Base-by-base conservation (phyloP, 2,329 filamentous ascomycete species). In the Fusarium oligoseptatum region DNA sequence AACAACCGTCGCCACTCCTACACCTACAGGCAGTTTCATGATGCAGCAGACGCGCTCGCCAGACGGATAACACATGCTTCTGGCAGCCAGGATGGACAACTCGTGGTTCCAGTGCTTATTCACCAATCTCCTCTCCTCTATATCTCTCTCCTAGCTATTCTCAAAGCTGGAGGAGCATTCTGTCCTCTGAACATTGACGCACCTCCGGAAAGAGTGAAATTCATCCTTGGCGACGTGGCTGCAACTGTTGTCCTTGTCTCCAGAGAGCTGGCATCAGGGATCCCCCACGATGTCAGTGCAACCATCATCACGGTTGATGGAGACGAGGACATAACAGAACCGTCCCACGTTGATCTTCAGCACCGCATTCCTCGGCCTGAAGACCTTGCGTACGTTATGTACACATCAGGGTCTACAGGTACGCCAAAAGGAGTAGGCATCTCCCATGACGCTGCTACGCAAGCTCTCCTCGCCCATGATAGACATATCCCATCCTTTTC, bases 361-460 rank as follows among this genome's bases (percentile, higher is more conserved):
- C 70, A 74, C 63, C 74, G 77, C 67, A 58, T 56, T 24, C 71
- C 78, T n/a, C 60, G 45, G 2, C 78, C 83, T 1, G 78, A 84
- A 2, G 84, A 88, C 69, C 81, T 95, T 27, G 95, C 95, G 27
- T 98, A 98, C 84, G 90, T 98, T 68, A 95, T 98, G 91, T 98
- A 97, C 81, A 98, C 95, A 1, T 97, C 94, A 55, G 95, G 95
- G 4, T 97, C 94, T 6, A 98, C 95, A 1, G 95, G 95, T 14
- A 91, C 92, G 6, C 95, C 95, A 0, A 98, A 98, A 84, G 95
- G 95, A 1, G 95, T 98, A 27, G 89, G 90, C 3, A 87, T 98
- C 34, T 95, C 94, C 34, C 95, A 98, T 83, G 84, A 87, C 32
- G 94, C 95, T 17, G 95, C 89, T 9, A 93, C 94, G 0, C 95